Evolutionary conservation across 768 basidiomycete species (phyloP).

Genomic region (Termitomyces sp.): DNA sequence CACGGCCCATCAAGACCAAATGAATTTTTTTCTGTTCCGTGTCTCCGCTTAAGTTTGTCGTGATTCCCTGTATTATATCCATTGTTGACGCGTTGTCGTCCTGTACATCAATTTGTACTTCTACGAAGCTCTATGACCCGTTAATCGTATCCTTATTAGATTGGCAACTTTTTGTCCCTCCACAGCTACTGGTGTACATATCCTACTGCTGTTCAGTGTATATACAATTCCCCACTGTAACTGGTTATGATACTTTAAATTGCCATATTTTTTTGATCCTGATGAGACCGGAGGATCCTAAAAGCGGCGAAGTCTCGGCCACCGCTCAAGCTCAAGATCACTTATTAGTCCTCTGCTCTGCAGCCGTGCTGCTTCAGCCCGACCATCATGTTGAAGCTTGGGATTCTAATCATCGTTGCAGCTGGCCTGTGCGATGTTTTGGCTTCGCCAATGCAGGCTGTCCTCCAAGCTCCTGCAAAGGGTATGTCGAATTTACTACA

Average conservation of each 20-base stretch:
- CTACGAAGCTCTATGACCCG: constrained; percentile 6
- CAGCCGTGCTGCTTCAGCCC: neutral
- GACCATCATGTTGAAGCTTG: constrained; percentile 8
- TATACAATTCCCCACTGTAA: neutral
- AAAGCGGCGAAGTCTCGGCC: constrained; percentile 7
- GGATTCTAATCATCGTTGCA: constrained; percentile 19
- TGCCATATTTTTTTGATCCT: neutral
- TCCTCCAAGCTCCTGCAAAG: constrained; percentile 24
- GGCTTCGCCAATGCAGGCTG: constrained; percentile 34
- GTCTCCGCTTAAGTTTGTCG: constrained; percentile 5
- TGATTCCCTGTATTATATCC: constrained; percentile 11
- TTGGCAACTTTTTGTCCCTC: neutral
- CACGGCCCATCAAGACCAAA: constrained; percentile 39
- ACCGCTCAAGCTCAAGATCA: neutral
- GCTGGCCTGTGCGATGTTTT: constrained; percentile 19
- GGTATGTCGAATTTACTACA: constrained; percentile 19
- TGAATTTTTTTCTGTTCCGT: constrained; percentile 11
- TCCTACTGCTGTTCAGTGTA: neutral
- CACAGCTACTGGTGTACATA: neutral
- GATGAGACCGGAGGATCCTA: neutral
- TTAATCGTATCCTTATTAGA: constrained; percentile 10
- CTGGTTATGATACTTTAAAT: neutral
- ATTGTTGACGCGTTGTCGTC: constrained; percentile 9
- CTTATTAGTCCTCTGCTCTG: neutral
- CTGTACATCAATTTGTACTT: constrained; percentile 15